Evolutionary conservation across 106 monocot species (phyloP).

Genomic region (Platanthera guangdongensis): DNA sequence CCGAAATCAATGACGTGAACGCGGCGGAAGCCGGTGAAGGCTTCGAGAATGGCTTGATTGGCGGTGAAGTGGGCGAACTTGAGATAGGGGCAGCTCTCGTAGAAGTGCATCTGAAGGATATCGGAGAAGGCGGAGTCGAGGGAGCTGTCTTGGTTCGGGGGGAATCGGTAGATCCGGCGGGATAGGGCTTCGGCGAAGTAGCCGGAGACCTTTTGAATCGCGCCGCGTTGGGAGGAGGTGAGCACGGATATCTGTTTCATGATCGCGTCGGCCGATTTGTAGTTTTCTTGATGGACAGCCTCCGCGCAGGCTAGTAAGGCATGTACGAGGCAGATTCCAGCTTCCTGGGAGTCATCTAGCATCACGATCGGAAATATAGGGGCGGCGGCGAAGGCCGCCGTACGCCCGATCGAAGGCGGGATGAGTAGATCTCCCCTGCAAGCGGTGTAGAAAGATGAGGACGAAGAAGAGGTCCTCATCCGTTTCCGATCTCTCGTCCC

Average conservation of each 20-base stretch:
- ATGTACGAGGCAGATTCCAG: conserved; percentile 60
- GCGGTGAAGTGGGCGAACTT: conserved; percentile 85
- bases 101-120: conserved; percentile 55
- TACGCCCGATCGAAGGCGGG: background rate
- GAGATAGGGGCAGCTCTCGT: conserved; percentile 61
- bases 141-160: conserved; percentile 22
- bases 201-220: conserved; percentile 66
- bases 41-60: conserved; percentile 70
- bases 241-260: conserved; percentile 52
- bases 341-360: conserved; percentile 48
- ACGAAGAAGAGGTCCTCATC: conserved; percentile 20
- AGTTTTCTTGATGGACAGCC: conserved; percentile 61
- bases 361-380: conserved; percentile 24
- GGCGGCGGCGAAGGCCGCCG: background rate
- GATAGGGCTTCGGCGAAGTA: conserved; percentile 69
- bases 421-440: background rate
- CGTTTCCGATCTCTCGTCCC: conserved; percentile 28
- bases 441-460: conserved; percentile 21
- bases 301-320: conserved; percentile 65
- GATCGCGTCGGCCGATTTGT: conserved; percentile 42
- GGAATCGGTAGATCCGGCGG: conserved; percentile 43
- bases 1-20: conserved; percentile 69
- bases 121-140: conserved; percentile 29
- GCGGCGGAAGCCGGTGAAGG: conserved; percentile 34
- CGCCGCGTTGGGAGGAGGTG: conserved; percentile 45